Percentiles rank a stretch among this genome's conserved stretches.
Conservation (phyloP, 495 filamentous ascomycete genomes). For the Xylaria bambusicola region DNA sequence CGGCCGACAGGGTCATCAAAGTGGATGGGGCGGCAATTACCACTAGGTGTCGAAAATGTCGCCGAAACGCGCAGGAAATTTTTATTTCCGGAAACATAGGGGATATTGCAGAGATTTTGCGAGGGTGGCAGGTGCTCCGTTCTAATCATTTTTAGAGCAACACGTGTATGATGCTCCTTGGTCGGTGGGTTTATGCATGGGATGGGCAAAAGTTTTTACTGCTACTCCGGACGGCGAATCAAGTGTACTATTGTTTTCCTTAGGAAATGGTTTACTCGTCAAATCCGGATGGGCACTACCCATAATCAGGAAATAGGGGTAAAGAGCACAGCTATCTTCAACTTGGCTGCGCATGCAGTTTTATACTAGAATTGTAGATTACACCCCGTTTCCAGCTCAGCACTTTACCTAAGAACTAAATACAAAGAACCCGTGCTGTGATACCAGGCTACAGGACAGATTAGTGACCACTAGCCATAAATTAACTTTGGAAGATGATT, state of each 20-base stretch:
- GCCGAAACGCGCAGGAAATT: conserved; percentile 16
- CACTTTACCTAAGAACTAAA: background rate
- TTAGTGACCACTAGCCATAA: background rate
- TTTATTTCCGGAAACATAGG: conserved; percentile 3
- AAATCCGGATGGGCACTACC: conserved; percentile 27
- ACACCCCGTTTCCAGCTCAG: conserved; percentile 15
- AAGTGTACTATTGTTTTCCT: conserved; percentile 40
- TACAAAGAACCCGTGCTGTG: too few species aligned
- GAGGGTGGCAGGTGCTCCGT: conserved; percentile 23
- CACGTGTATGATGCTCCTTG: conserved; percentile 26
- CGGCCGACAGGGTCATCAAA: conserved; percentile 49
- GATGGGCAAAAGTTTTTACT: conserved; percentile 34
- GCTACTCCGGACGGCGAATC: conserved; percentile 27
- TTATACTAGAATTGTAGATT: conserved; percentile 21
- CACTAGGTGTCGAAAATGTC: conserved; percentile 38
- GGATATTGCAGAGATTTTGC: conserved; percentile 14
- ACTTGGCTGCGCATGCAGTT: conserved; percentile 10
- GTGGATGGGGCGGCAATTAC: conserved; percentile 75
- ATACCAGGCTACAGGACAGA: background rate
- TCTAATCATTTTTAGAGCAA: conserved; percentile 30
- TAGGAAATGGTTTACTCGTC: conserved; percentile 28
- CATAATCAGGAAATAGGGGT: conserved; percentile 37
- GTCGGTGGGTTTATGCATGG: conserved; percentile 31
- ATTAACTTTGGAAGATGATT: too few species aligned
- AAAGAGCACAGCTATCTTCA: conserved; percentile 27